A percentile compares a stretch with the other conserved stretches of the same genome.
phyloP scores from a whole-genome alignment of 306 rosid species.

The Alnus glutinosa region DNA sequence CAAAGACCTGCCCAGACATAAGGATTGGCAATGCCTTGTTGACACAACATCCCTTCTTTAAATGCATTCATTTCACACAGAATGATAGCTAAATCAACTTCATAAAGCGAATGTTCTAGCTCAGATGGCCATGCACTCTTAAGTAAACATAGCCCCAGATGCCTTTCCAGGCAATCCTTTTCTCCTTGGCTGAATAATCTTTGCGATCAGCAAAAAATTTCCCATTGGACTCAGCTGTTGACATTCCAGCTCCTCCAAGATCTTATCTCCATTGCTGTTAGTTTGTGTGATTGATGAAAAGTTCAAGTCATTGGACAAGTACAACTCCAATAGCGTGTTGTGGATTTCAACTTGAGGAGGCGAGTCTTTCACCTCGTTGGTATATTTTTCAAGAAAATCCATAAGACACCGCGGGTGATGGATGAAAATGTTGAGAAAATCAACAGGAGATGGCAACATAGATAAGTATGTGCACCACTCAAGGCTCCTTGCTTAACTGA shows the following conservation, averaged over 20 bases:
- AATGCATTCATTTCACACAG: constrained; percentile 92
- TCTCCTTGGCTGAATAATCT: constrained; percentile 35
- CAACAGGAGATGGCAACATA: no score
- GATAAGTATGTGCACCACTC: no score
- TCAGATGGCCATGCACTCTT: constrained; percentile 83
- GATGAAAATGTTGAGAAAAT: no score
- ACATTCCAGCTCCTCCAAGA: constrained; percentile 33
- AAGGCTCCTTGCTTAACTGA: no score
- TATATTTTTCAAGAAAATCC: constrained; percentile 89
- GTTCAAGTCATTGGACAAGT: constrained; percentile 82
- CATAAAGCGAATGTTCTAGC: constrained; percentile 85
- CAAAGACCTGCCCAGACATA: no score
- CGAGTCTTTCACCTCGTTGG: constrained; percentile 82
- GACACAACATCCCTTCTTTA: constrained; percentile 68
- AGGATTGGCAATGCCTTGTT: no score
- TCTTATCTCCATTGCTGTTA: constrained; percentile 43
- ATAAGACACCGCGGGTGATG: constrained; percentile 50
- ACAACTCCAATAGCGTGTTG: constrained; percentile 90
- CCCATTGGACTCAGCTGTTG: constrained; percentile 49
- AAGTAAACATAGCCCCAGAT: constrained; percentile 50
- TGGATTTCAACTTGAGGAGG: constrained; percentile 98
- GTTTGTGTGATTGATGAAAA: constrained; percentile 60
- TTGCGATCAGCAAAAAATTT: constrained; percentile 42
- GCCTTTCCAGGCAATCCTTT: constrained; percentile 51
- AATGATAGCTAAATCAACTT: constrained; percentile 87